Evolutionary conservation across 2,329 filamentous ascomycete species (phyloP), one percentile per base, ranked within the genome.

Genomic region (Verticillium isaacii): DNA sequence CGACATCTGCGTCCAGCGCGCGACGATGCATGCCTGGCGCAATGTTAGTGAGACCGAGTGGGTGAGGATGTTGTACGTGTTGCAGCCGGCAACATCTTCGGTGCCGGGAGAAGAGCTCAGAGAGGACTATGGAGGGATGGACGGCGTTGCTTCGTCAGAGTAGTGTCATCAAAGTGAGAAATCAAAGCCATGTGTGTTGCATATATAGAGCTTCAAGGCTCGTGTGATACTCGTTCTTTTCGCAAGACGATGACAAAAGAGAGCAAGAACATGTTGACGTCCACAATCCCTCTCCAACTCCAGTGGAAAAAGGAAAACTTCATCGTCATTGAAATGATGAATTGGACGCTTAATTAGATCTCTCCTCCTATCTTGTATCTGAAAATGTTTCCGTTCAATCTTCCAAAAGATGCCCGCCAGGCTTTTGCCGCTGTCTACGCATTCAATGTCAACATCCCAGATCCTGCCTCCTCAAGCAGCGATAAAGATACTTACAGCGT

Each of bases 1-100:
- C 2, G 83, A 86, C 66, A 72, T 85, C n/a, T 79, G 79, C 11
- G 79, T 86, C 23, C 83, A 86, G 71, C 73, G 84, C 50, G 82
- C 77, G 1, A 85, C 83, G 3, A 82, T 80, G 73, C 84, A 86
- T 69, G 77, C 77, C 32, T 85, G 82, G 83, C 70, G 74, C 57
- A 85, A 85, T 62, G 61, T 65, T 3, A 63, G 77, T 60, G 65
- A 73, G 45, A 79, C 73, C 0, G 75, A 78, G 19, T 82, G 80
- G 80, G 74, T 76, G 2, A 70, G 80, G 19, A 78, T 82, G 73
- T 60, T 71, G 67, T 72, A 80, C 70, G 72, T 77, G 1, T 63
- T 78, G 62, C 69, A 74, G 67, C 71, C 71, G 55, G 62, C 56
- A 17, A 39, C 19, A 25, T 58, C 56, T 8, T 58, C 56, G 11